Conservation (phyloP, 257 asterid species). For the Anisodus tanguticus region DNA sequence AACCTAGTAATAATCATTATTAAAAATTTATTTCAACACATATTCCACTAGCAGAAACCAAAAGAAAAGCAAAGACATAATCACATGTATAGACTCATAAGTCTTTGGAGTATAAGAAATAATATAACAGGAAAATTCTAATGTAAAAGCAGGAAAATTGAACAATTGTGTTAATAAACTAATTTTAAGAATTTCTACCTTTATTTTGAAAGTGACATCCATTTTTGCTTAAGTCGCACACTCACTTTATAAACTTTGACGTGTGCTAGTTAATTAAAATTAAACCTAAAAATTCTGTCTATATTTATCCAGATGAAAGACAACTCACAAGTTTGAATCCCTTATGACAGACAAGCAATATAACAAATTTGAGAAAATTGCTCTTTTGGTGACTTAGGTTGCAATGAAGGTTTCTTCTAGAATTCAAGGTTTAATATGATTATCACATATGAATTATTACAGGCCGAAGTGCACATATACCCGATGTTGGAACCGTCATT, state of each 20-base stretch:
- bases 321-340: constrained; percentile 19
- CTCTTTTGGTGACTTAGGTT: not conserved
- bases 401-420: not conserved
- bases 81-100: not conserved
- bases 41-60: not conserved
- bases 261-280: no score
- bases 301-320: not conserved
- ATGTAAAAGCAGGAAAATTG: not conserved
- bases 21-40: not conserved
- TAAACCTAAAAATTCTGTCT: not conserved
- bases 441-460: not conserved
- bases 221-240: not conserved
- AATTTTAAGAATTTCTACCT: not conserved
- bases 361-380: not conserved
- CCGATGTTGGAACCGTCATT: not conserved
- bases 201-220: constrained; percentile 21
- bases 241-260: constrained; percentile 14
- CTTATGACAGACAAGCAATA: not conserved
- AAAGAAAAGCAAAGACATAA: constrained; percentile 16
- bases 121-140: not conserved
- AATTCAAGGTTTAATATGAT: constrained; percentile 5
- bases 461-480: not conserved
- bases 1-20: constrained; percentile 11
- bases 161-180: not conserved
- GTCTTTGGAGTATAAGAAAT: not conserved